Conservation (phyloP, 2,329 filamentous ascomycete species). For the Microcyclosporella mali region DNA sequence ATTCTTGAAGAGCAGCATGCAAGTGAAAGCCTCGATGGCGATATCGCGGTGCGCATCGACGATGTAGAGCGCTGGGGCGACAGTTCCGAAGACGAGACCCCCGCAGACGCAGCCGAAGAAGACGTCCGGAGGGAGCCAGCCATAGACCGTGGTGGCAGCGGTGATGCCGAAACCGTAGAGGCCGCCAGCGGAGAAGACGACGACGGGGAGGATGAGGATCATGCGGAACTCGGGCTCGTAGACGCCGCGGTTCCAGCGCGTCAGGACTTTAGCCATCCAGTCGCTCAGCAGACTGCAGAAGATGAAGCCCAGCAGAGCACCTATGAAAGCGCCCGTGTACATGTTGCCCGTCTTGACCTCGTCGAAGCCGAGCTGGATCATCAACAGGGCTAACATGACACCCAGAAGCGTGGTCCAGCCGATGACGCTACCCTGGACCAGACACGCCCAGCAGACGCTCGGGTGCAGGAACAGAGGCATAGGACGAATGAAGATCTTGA, state of each 20-base stretch:
- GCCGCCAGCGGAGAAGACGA: slow-evolving; percentile 18
- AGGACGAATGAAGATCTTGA: slow-evolving; percentile 33
- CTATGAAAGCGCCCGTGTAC: slow-evolving; percentile 75
- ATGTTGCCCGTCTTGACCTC: slow-evolving; percentile 72
- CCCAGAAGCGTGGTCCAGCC: slow-evolving; percentile 68
- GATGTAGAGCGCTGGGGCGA: slow-evolving; percentile 75
- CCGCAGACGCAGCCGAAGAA: slow-evolving; percentile 78
- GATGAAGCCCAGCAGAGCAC: slow-evolving; percentile 68
- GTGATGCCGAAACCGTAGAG: slow-evolving; percentile 41
- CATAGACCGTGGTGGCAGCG: slow-evolving; percentile 52
- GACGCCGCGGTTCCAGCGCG: slow-evolving; percentile 59
- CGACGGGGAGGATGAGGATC: slow-evolving; percentile 52
- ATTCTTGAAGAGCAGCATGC: slow-evolving; percentile 86
- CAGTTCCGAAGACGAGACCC: slow-evolving; percentile 83
- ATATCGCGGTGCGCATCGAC: slow-evolving; percentile 83
- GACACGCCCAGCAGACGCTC: slow-evolving; percentile 34
- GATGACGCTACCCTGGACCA: slow-evolving; percentile 40
- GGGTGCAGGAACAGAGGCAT: slow-evolving; percentile 34
- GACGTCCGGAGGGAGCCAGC: slow-evolving; percentile 64
- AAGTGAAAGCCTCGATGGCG: slow-evolving; percentile 77
- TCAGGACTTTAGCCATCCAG: slow-evolving; percentile 61
- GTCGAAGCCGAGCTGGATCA: slow-evolving; percentile 73
- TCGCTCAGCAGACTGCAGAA: slow-evolving; percentile 67
- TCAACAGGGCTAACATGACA: slow-evolving; percentile 68
- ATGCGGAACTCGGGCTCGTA: slow-evolving; percentile 91